Percentiles rank a stretch among this genome's conserved stretches.
Conservation (phyloP, 1,284 basidiomycete genomes). For the Ustilago curta region DNA sequence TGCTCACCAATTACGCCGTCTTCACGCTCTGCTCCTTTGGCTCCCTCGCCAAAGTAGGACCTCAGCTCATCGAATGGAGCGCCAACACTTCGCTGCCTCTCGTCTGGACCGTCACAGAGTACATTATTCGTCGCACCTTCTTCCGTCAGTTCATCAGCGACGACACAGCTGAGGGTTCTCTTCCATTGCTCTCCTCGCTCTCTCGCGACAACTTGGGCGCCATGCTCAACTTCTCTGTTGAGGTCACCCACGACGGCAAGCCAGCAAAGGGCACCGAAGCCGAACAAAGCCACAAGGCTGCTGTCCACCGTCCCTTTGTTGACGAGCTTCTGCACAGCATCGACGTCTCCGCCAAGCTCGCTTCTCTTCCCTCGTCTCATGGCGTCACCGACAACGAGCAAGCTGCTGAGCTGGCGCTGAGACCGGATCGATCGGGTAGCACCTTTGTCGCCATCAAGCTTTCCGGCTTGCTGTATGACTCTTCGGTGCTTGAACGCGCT, state of each 20-base stretch:
- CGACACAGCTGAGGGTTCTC: slow-evolving; percentile 79
- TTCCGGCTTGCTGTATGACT: slow-evolving; percentile 57
- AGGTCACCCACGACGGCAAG: slow-evolving; percentile 76
- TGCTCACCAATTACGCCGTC: slow-evolving; percentile 81
- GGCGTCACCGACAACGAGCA: slow-evolving; percentile 37
- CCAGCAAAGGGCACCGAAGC: slow-evolving; percentile 74
- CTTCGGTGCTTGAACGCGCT: slow-evolving; percentile 56
- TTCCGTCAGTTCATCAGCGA: slow-evolving; percentile 91
- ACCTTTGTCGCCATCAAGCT: slow-evolving; percentile 65
- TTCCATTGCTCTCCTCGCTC: slow-evolving; percentile 77
- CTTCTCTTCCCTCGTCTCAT: slow-evolving; percentile 37
- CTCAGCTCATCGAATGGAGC: slow-evolving; percentile 75
- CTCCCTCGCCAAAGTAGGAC: slow-evolving; percentile 80
- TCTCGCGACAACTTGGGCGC: slow-evolving; percentile 76
- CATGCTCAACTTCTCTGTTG: slow-evolving; percentile 86
- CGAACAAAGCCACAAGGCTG: slow-evolving; percentile 7
- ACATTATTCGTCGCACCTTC: slow-evolving; percentile 82
- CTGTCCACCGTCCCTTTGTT: slow-evolving; percentile 49
- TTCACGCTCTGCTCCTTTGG: slow-evolving; percentile 84
- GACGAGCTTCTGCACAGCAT: slow-evolving; percentile 56
- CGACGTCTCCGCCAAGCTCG: slow-evolving; percentile 46
- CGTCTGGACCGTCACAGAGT: slow-evolving; percentile 77
- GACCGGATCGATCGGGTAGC: slow-evolving; percentile 51
- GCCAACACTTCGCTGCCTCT: slow-evolving; percentile 77
- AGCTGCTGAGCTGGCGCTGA: slow-evolving; percentile 27